Evolutionary conservation across 192 early-diverging fungal species (phyloP), one percentile per base, ranked within the genome.

Genomic region (Rhizoclosmatium globosum): DNA sequence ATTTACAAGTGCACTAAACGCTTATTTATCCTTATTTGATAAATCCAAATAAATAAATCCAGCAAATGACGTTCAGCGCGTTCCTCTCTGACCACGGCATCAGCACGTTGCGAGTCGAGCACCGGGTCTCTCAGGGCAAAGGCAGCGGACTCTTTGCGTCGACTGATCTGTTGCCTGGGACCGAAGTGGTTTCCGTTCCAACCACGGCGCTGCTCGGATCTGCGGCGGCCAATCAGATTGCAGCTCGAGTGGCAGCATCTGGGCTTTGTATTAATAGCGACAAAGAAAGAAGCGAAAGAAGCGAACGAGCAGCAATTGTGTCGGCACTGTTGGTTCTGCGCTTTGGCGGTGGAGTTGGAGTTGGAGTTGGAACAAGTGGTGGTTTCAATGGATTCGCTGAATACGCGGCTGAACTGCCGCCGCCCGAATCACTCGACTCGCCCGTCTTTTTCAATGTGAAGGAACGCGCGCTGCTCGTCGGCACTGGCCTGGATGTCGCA

Each of bases 401-500:
- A 7, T 94, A 94, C 58, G 82, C 91, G n/a, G 75, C 84, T 15
- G 85, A 84, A 7, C 79, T 94, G 47, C 93, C 93, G 2, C 80
- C 79, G 1, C 59, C 89, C 11, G 80, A 78, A 7, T 74, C 39
- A 0, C 74, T 90, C 19, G 44, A 81, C 45, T 82, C 74, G 3
- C 84, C 86, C 9, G 69, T 87, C 2, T 44, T 91, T n/a, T 90
- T 84, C 41, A 64, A 64, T 3, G 60, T 47, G 3, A 66, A 66
- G 1, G 84, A 82, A 47, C 72, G 81, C 23, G 70, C 74, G 2
- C 74, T 87, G 61, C 78, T 93, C n/a, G 74, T 79, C 58, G 91
- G 88, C 0, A 93, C 91, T 3, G 81, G 83, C 38, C 68, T 93
- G 6, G 82, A 86, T 19, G 74, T 80, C 17, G 88, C 89, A 17